These are phyloP conservation scores for Fusarium cicatricum DNA, from an alignment of 2,329 filamentous ascomycete genomes.

Conservation along the genomic window DNA sequence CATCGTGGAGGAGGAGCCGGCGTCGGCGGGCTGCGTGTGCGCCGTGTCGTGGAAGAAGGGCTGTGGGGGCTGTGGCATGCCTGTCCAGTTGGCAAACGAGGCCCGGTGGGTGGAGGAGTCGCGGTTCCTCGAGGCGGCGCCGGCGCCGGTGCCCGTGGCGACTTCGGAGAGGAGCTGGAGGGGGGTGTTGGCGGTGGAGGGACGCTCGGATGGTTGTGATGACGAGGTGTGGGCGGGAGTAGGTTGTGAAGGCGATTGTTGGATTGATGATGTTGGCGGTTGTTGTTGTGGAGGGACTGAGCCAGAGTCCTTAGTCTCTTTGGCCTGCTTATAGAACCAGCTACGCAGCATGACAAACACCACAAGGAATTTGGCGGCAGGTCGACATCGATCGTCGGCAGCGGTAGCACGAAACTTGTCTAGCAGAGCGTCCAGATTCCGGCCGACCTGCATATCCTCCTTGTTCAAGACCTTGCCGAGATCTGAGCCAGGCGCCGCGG, in stretches of 20 bases:
- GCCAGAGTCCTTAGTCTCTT: constrained; percentile 34
- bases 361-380: constrained; percentile 74
- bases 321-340: constrained; percentile 69
- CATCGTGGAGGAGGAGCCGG: constrained; percentile 15
- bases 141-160: constrained; percentile 55
- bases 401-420: constrained; percentile 72
- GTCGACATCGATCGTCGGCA: constrained; percentile 68
- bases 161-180: constrained; percentile 66
- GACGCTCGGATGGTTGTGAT: constrained; percentile 26
- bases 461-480: constrained; percentile 75
- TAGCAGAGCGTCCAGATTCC: constrained; percentile 75
- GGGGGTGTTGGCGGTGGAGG: constrained; percentile 57
- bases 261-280: constrained; percentile 9
- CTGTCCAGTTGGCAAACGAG: constrained; percentile 34
- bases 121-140: constrained; percentile 22
- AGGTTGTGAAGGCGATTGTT: constrained; percentile 24
- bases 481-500: constrained; percentile 68
- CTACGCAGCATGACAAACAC: constrained; percentile 74
- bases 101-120: constrained; percentile 22
- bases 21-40: constrained; percentile 29
- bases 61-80: constrained; percentile 41
- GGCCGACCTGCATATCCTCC: constrained; percentile 69
- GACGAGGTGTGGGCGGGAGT: constrained; percentile 15
- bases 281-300: constrained; percentile 4
- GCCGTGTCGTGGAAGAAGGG: constrained; percentile 50